A percentile compares a stretch with the other conserved stretches of the same genome.
Evolutionary conservation across 2,329 filamentous ascomycete genomes (phyloP).

Genomic region (Exophiala xenobiotica): DNA sequence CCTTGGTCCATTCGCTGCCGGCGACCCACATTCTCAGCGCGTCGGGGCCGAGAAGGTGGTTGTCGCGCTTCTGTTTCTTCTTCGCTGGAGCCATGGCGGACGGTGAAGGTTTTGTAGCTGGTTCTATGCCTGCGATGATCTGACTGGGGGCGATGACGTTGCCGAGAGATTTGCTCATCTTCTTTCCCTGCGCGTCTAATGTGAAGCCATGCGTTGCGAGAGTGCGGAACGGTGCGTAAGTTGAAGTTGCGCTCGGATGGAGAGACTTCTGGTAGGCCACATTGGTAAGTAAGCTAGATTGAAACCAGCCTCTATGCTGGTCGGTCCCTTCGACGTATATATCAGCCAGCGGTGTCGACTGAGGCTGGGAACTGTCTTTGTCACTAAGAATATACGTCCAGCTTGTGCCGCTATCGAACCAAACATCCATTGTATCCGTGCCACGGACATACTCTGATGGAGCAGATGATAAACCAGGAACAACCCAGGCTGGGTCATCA

Average conservation of each 20-base stretch:
- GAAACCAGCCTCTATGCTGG: constrained; percentile 97
- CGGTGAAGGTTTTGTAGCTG: constrained; percentile 38
- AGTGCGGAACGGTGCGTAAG: constrained; percentile 73
- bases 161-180: constrained; percentile 97
- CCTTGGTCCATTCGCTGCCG: constrained; percentile 84
- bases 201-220: constrained; percentile 97
- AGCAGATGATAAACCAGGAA: constrained; percentile 56
- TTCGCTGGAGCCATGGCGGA: background rate
- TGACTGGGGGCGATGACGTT: constrained; percentile 79
- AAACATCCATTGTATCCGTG: constrained; percentile 97
- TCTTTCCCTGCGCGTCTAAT: constrained; percentile 83
- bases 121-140: constrained; percentile 78
- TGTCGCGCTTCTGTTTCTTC: constrained; percentile 55
- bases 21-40: constrained; percentile 88
- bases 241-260: constrained; percentile 34
- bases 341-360: constrained; percentile 58
- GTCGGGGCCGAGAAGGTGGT: constrained; percentile 69
- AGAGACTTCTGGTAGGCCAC: constrained; percentile 58
- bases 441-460: constrained; percentile 60
- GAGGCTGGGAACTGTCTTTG: constrained; percentile 32
- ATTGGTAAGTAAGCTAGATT: constrained; percentile 87
- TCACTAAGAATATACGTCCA: constrained; percentile 63
- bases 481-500: constrained; percentile 76
- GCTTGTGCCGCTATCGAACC: constrained; percentile 97
- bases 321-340: constrained; percentile 93